Percentiles rank a stretch among this genome's conserved stretches.
phyloP scores from a whole-genome alignment of 495 filamentous ascomycete genomes.

The Opeltia flavorubescens region DNA sequence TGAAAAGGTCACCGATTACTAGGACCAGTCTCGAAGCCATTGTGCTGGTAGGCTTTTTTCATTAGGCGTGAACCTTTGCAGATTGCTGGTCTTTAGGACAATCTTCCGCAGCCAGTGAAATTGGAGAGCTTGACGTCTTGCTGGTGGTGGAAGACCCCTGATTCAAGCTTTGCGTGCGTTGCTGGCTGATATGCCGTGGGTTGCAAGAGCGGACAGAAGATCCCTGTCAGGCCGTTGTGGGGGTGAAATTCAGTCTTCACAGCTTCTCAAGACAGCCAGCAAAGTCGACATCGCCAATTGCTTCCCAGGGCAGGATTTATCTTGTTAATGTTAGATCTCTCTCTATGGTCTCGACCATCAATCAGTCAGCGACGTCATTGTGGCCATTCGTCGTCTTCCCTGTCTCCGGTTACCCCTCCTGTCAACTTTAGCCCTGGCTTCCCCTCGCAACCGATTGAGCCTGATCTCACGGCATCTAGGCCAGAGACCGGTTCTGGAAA shows the following conservation, averaged over 20 bases:
- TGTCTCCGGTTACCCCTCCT: conserved; percentile 19
- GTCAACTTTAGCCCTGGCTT: conserved; percentile 34
- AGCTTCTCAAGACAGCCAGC: too few species aligned
- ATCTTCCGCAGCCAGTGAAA: too few species aligned
- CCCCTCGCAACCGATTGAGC: conserved; percentile 54
- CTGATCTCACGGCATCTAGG: conserved; percentile 74
- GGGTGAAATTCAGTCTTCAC: too few species aligned
- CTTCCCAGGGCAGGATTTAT: too few species aligned
- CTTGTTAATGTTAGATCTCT: too few species aligned
- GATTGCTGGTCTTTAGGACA: background rate
- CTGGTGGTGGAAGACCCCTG: too few species aligned
- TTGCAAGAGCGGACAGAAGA: too few species aligned
- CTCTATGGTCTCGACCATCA: too few species aligned
- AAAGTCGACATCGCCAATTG: too few species aligned
- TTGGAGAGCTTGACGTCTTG: too few species aligned
- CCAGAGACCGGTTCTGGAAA: conserved; percentile 42
- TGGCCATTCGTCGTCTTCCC: conserved; percentile 14
- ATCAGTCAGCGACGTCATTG: conserved; percentile 20
- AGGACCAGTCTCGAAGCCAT: conserved; percentile 79
- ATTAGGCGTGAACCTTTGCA: background rate
- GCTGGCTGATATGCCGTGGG: too few species aligned
- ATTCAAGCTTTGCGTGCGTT: background rate
- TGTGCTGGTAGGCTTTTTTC: conserved; percentile 5
- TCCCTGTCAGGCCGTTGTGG: too few species aligned
- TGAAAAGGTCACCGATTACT: conserved; percentile 93